Evolutionary conservation across 257 asterid genomes (phyloP), one percentile per base, ranked within the genome.

Genomic region (Cinchona pubescens): DNA sequence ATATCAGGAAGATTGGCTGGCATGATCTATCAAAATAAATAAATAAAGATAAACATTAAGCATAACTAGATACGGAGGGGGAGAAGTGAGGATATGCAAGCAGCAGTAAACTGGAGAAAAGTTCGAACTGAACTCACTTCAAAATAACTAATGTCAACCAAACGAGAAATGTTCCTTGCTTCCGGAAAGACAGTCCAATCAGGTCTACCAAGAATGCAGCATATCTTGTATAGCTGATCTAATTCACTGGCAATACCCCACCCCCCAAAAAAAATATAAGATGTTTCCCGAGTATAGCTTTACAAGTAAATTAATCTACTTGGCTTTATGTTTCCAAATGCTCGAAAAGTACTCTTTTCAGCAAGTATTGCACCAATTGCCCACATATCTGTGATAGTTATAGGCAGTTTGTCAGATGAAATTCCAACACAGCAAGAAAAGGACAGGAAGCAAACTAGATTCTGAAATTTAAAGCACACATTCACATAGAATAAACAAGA

Each of bases 351-450:
- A 90, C 90, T 89, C 87, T 92, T 97, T 85, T 94, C 98, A 81
- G 97, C 98, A 79, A 94, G 86, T 83, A 92, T 84, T 29, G 97
- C 95, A 67, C 98, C 98, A 86, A 92, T 90, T 3, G 98, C 97
- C 98, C 97, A 94, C 97, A 94, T 90, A 85, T 94, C 98, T 94
- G 96, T 78, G 46, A 68, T 71, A 46, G 32, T 63, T 79, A 79
- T 63, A 73, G 29, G 80, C 74, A 43, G 21, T 32, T 59, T 67
- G 72, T 75, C 55, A 60, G 67, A 49, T 18, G 27, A 30, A 55
- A 30, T 21, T 58, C 23, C 16, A 60, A 32, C 48, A 45, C 40
- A 27, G 12, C 7, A 60, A 51, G 30, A 35, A 27, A 63, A 37
- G 48, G 30, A 72, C 65, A 64, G 58, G 74, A 27, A 61, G 49